Conservation (phyloP, 179 eudicot genomes). For the Spinacia oleracea region DNA sequence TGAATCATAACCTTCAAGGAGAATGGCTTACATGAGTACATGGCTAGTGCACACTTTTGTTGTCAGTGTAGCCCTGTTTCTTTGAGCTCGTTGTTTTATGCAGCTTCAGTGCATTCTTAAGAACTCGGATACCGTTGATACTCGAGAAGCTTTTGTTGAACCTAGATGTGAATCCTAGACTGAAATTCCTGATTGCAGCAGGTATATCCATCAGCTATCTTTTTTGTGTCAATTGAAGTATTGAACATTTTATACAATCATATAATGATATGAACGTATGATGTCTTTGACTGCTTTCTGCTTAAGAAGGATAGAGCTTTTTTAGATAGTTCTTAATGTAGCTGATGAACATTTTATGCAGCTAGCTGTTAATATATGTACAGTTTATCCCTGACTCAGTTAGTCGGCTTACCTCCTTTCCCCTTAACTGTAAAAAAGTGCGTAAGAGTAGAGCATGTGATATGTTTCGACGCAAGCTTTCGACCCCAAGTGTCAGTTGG, state of each 20-base stretch:
- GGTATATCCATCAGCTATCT: constrained; percentile 10
- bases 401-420: not conserved
- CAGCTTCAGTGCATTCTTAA: not conserved
- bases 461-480: not conserved
- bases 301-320: too few species aligned
- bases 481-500: not conserved
- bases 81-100: constrained; percentile 8
- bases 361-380: not conserved
- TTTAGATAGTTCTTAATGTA: not conserved
- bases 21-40: not conserved
- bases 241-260: not conserved
- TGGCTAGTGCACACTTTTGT: not conserved
- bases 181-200: not conserved
- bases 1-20: not conserved
- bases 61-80: constrained; percentile 6
- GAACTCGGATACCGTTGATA: not conserved
- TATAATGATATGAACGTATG: not conserved
- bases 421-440: not conserved
- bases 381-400: not conserved
- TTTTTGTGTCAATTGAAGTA: not conserved
- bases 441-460: not conserved
- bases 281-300: not conserved
- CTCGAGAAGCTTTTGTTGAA: not conserved
- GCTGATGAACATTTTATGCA: not conserved
- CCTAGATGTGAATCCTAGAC: not conserved